Base-by-base conservation (phyloP, 148 eudicot species). In the Cornus kousa region DNA sequence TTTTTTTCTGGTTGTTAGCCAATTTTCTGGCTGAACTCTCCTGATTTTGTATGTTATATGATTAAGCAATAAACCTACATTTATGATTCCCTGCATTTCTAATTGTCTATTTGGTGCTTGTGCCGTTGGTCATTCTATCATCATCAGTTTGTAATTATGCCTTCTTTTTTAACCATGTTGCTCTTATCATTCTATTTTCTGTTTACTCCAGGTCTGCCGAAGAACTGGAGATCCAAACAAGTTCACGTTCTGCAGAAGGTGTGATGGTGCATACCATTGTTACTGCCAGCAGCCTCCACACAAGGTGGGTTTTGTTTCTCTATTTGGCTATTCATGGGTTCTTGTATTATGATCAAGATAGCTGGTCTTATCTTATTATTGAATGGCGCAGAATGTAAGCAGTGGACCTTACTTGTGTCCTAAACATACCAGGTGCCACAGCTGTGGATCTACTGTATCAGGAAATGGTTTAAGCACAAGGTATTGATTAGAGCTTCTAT, bases 281-380 rank as follows among this genome's bases (percentile, higher is more conserved):
- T 93, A 96, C 81, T 96, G 99, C 72, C 93, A 89, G 94, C 99
- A 96, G 75, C 98, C 99, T 79, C 99, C 99, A 7, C 99, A 96
- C 76, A 96, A 96, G 99, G 99, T 93, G 46, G 31, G 24, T 55
- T 16, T 65, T 64, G 53, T 20, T 62, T 17, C 24, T 53, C 66
- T 57, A 57, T 14, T 57, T 19, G 62, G 48, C 48, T 57, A 62
- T 62, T 62, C 22, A 4, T 62, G 66, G 66, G 9, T 20, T 62
- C 19, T 16, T 0, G 43, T 74, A 64, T 67, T 71, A 17, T 35
- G 9, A 28, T 78, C 6, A 59, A 7, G 32, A 17, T 62, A 62
- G 7, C 66, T 57, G 48, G 37, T 5, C 8, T 53, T 13, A 43
- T 74, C 37, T 70, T 22, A 6, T 53, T 80, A 68, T 72, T 72